Conservation (phyloP, 768 basidiomycete genomes). For the Podaxis pistillaris region DNA sequence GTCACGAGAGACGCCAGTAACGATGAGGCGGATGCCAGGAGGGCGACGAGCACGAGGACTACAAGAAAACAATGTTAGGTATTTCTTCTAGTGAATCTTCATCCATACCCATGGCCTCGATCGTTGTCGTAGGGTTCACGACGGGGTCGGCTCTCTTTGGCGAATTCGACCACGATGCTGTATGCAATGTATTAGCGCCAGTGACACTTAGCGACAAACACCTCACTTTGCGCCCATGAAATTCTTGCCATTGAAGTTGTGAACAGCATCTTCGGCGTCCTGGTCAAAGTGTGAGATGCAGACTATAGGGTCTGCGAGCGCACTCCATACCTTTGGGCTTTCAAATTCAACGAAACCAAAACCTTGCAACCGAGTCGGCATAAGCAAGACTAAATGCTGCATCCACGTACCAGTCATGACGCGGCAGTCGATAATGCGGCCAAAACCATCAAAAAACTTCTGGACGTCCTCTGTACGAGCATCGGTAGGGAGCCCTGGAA, state of each 20-base stretch:
- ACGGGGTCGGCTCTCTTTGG: conserved; percentile 87
- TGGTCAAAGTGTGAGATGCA: conserved; percentile 29
- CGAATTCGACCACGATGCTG: conserved; percentile 95
- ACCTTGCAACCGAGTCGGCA: conserved; percentile 40
- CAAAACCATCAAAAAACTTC: conserved; percentile 90
- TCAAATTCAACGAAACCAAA: conserved; percentile 99
- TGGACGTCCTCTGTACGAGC: conserved; percentile 80
- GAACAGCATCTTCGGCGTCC: conserved; percentile 95
- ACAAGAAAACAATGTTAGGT: conserved; percentile 6
- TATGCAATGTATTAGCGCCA: background rate
- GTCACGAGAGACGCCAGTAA: conserved; percentile 88
- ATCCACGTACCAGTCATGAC: conserved; percentile 82
- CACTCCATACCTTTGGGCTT: conserved; percentile 57
- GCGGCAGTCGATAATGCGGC: conserved; percentile 84
- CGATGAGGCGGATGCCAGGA: conserved; percentile 79
- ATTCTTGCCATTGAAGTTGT: conserved; percentile 81
- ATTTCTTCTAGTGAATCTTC: background rate
- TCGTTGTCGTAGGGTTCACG: conserved; percentile 70
- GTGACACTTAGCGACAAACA: conserved; percentile 4
- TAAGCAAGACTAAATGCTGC: background rate
- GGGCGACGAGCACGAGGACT: conserved; percentile 70
- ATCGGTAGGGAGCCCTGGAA: conserved; percentile 76
- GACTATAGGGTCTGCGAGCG: background rate
- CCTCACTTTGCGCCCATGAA: conserved; percentile 86
- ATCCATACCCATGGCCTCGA: conserved; percentile 54